These are phyloP conservation scores for Brassica nigra DNA, from an alignment of 345 rosid genomes.

Conservation along the genomic window DNA sequence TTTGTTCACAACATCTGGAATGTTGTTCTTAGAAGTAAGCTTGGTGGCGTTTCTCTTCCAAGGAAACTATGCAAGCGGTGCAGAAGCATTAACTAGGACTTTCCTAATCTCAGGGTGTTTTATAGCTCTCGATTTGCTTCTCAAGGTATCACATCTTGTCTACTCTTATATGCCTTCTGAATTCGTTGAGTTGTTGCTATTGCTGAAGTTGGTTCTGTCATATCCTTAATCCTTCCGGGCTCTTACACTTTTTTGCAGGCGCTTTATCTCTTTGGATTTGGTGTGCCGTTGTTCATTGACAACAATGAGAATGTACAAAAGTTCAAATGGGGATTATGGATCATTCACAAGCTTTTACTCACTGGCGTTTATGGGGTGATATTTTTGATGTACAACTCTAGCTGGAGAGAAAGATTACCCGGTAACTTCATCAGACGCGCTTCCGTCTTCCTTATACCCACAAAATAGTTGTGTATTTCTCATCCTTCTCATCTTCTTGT, in stretches of 20 bases:
- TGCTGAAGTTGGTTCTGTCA: slow-evolving; percentile 11
- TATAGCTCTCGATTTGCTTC: slow-evolving; percentile 75
- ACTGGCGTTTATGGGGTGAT: slow-evolving; percentile 74
- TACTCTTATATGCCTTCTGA: not conserved
- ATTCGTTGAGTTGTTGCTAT: not conserved
- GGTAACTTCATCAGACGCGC: slow-evolving; percentile 47
- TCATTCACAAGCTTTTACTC: slow-evolving; percentile 72
- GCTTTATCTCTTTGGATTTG: slow-evolving; percentile 69
- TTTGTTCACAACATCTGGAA: slow-evolving; percentile 80
- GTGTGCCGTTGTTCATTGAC: slow-evolving; percentile 78
- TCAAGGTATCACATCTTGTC: slow-evolving; percentile 60
- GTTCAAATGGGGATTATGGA: slow-evolving; percentile 87
- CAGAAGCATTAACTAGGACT: slow-evolving; percentile 72
- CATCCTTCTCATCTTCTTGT: slow-evolving; percentile 18
- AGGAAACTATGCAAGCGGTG: slow-evolving; percentile 83
- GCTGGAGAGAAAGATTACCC: slow-evolving; percentile 83
- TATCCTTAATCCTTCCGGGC: not conserved
- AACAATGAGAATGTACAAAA: slow-evolving; percentile 47
- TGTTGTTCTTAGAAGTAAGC: slow-evolving; percentile 94
- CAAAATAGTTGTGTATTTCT: not conserved
- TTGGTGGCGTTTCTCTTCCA: slow-evolving; percentile 89
- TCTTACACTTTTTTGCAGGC: slow-evolving; percentile 49
- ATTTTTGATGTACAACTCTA: slow-evolving; percentile 73
- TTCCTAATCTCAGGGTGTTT: slow-evolving; percentile 74
- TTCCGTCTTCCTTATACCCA: not conserved